Conservation (phyloP, 495 filamentous ascomycete genomes). For the Lophium mytilinum region DNA sequence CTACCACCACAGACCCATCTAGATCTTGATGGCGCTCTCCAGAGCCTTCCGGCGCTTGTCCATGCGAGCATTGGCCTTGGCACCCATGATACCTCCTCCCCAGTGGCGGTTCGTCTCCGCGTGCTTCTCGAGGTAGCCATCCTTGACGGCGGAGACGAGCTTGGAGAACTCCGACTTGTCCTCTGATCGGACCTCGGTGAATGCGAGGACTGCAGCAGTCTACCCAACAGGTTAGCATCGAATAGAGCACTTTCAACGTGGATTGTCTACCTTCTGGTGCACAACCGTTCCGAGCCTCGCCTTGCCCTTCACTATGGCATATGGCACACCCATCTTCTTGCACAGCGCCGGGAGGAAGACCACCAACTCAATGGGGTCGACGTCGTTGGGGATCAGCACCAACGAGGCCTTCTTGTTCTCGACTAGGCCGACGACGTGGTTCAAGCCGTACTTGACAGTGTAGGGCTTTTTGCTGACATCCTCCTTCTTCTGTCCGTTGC, state of each 20-base stretch:
- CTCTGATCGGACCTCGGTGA: conserved; percentile 93
- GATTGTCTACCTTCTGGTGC: conserved; percentile 81
- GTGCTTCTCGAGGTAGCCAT: conserved; percentile 93
- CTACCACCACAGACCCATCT: conserved; percentile 33
- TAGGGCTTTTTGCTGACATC: conserved; percentile 99
- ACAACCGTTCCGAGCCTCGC: conserved; percentile 96
- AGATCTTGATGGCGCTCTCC: conserved; percentile 93
- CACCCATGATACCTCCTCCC: conserved; percentile 99
- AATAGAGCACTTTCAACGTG: not conserved
- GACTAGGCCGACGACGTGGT: conserved; percentile 98
- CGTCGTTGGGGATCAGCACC: conserved; percentile 97
- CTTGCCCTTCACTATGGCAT: conserved; percentile 99
- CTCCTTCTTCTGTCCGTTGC: conserved; percentile 99
- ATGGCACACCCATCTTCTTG: conserved; percentile 98
- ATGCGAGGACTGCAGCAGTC: conserved; percentile 92
- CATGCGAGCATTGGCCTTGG: conserved; percentile 85
- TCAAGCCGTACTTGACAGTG: conserved; percentile 97
- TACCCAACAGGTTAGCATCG: conserved; percentile 27
- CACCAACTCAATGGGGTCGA: conserved; percentile 99
- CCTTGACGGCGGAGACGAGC: conserved; percentile 93
- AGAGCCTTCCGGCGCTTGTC: conserved; percentile 96
- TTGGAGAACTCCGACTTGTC: conserved; percentile 97
- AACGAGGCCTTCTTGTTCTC: conserved; percentile 99
- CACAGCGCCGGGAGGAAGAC: conserved; percentile 98
- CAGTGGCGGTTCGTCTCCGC: conserved; percentile 89